Conservation (phyloP, 768 basidiomycete species). For the Strobilomyces dryophilus region DNA sequence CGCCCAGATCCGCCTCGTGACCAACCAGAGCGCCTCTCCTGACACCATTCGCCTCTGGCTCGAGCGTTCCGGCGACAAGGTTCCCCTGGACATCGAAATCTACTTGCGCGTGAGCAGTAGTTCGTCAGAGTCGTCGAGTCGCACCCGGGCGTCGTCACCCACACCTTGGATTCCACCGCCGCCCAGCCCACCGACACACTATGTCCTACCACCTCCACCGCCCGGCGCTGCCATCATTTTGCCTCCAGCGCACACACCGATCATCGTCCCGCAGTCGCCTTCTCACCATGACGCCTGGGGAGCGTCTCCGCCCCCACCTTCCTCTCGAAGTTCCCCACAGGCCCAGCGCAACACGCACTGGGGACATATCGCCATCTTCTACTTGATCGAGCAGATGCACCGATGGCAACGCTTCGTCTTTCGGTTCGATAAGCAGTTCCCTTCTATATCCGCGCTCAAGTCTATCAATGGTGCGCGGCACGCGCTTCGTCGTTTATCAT, state of each 20-base stretch:
- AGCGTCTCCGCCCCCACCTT: conserved; percentile 27
- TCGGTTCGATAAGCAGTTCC: conserved; percentile 72
- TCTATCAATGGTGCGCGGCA: conserved; percentile 57
- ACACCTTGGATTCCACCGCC: conserved; percentile 30
- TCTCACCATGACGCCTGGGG: conserved; percentile 39
- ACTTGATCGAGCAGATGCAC: conserved; percentile 75
- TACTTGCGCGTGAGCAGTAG: conserved; percentile 52
- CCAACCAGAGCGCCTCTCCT: conserved; percentile 64
- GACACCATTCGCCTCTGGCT: conserved; percentile 83
- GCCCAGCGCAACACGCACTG: conserved; percentile 57
- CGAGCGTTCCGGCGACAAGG: conserved; percentile 66
- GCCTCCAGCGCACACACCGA: conserved; percentile 39
- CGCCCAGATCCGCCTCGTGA: conserved; percentile 65
- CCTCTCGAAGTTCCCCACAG: conserved; percentile 27
- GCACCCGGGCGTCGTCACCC: conserved; percentile 27
- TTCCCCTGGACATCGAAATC: conserved; percentile 79
- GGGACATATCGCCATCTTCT: conserved; percentile 79
- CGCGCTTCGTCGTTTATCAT: not conserved
- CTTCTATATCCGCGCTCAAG: conserved; percentile 69
- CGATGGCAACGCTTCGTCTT: conserved; percentile 82
- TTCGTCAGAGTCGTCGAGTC: conserved; percentile 20
- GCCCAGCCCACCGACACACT: conserved; percentile 34
- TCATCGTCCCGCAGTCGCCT: conserved; percentile 45
- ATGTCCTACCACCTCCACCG: conserved; percentile 33
- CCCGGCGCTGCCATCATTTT: conserved; percentile 27